phyloP scores from a whole-genome alignment of 495 filamentous ascomycete species.

The Friedmanniomyces endolithicus region DNA sequence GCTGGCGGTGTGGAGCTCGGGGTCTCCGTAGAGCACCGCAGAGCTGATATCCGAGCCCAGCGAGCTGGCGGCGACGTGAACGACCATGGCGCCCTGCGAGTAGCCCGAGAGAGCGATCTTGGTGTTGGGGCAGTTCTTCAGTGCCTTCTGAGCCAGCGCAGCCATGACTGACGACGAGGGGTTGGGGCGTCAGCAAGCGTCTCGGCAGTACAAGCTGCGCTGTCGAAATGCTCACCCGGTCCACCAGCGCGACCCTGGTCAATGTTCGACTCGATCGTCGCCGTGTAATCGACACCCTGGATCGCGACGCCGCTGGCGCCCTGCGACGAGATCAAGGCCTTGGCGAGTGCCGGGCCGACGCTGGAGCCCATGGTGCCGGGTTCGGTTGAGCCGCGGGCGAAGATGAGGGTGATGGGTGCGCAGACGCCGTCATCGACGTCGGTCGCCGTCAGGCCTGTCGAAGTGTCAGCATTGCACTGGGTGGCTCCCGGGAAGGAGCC shows the following conservation, averaged over 20 bases:
- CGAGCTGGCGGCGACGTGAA: slow-evolving; percentile 34
- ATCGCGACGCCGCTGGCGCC: slow-evolving; percentile 22
- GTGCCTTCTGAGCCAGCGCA: slow-evolving; percentile 34
- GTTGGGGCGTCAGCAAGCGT: too few relatives aligned
- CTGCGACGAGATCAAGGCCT: slow-evolving; percentile 16
- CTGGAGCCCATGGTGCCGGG: slow-evolving; percentile 28
- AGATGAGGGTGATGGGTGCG: slow-evolving; percentile 27
- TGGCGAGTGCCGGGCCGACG: slow-evolving; percentile 26
- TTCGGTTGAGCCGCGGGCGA: slow-evolving; percentile 30
- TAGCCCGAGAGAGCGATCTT: slow-evolving; percentile 52
- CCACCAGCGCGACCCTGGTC: slow-evolving; percentile 2
- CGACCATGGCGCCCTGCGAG: slow-evolving; percentile 43
- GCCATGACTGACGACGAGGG: slow-evolving; percentile 30
- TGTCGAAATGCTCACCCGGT: neutral
- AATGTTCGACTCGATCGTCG: slow-evolving; percentile 5
- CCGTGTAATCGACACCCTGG: slow-evolving; percentile 27
- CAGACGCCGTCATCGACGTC: slow-evolving; percentile 9
- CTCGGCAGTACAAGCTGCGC: too few relatives aligned
- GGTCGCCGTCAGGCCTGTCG: neutral
- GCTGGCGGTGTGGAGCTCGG: neutral
- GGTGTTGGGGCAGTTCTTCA: slow-evolving; percentile 44
- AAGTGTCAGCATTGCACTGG: neutral
- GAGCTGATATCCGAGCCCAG: slow-evolving; percentile 1
- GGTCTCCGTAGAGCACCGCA: slow-evolving; percentile 12
- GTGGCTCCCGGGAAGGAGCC: neutral